A percentile compares a stretch with the other conserved stretches of the same genome.
These are phyloP conservation scores for Aurifilum marmelostoma DNA, from an alignment of 2,329 filamentous ascomycete species.

Conservation along the genomic window DNA sequence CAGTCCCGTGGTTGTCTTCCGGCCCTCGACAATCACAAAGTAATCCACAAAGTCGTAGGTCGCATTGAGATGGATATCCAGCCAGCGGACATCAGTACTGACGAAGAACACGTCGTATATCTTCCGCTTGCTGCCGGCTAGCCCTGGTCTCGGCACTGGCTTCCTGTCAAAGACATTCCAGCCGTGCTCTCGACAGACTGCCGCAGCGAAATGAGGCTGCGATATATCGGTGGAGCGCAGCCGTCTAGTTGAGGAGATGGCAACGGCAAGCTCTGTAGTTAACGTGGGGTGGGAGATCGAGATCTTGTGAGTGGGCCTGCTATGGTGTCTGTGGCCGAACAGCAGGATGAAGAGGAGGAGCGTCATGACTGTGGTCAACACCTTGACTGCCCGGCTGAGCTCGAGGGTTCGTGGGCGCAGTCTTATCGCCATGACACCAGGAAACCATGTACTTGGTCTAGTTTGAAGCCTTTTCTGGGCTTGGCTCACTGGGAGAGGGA, in stretches of 20 bases:
- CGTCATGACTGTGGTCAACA: not conserved
- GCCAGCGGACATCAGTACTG: slow-evolving; percentile 66
- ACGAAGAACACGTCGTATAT: slow-evolving; percentile 66
- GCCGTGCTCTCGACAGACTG: slow-evolving; percentile 43
- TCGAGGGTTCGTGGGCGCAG: not conserved
- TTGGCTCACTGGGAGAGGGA: not conserved
- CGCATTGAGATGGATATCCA: slow-evolving; percentile 65
- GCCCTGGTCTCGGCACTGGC: slow-evolving; percentile 11
- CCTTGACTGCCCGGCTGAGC: not conserved
- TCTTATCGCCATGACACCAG: not conserved
- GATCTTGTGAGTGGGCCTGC: not conserved
- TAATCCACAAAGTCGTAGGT: slow-evolving; percentile 64
- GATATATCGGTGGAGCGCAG: slow-evolving; percentile 3
- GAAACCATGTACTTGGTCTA: not conserved
- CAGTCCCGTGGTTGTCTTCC: slow-evolving; percentile 59
- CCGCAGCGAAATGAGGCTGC: slow-evolving; percentile 17
- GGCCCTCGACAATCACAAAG: slow-evolving; percentile 65
- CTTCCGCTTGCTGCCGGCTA: slow-evolving; percentile 43
- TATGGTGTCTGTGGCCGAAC: not conserved
- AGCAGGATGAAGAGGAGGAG: not conserved
- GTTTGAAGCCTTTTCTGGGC: not conserved
- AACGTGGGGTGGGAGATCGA: not conserved
- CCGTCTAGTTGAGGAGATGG: slow-evolving; percentile 5
- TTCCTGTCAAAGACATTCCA: slow-evolving; percentile 41
- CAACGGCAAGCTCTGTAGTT: slow-evolving; percentile 10